phyloP scores from a whole-genome alignment of 257 asterid genomes.

The Fraxinus quadrangulata region DNA sequence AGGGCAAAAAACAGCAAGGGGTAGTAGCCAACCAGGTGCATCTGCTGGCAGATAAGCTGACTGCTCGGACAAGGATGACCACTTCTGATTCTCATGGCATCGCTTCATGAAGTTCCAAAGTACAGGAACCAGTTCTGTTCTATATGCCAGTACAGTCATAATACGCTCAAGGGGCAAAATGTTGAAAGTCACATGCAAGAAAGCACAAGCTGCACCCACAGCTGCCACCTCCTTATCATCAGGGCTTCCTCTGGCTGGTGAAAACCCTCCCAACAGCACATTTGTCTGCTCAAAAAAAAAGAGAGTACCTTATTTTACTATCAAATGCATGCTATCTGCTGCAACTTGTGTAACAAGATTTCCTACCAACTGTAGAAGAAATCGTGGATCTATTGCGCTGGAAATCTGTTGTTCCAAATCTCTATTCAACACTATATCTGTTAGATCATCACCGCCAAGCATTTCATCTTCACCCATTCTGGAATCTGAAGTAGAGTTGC shows the following conservation, averaged over 20 bases:
- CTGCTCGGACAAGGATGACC: constrained; percentile 75
- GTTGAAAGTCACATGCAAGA: constrained; percentile 75
- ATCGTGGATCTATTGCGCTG: constrained; percentile 65
- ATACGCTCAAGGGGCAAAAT: constrained; percentile 79
- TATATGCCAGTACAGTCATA: constrained; percentile 89
- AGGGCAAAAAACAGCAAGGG: constrained; percentile 93
- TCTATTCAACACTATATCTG: constrained; percentile 48
- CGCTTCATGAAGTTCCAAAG: constrained; percentile 88
- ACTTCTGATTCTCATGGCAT: constrained; percentile 71
- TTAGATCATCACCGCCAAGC: constrained; percentile 56
- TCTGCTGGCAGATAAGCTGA: constrained; percentile 69
- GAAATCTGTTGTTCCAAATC: constrained; percentile 78
- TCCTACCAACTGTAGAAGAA: constrained; percentile 83
- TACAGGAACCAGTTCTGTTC: constrained; percentile 84
- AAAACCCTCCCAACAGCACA: constrained; percentile 61
- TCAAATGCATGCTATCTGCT: constrained; percentile 14
- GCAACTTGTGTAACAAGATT: constrained; percentile 13
- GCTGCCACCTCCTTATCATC: constrained; percentile 66
- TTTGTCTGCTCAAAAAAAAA: constrained; percentile 59
- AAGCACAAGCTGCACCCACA: constrained; percentile 86
- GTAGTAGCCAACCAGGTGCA: constrained; percentile 84
- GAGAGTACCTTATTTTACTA: constrained; percentile 21
- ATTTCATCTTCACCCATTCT: constrained; percentile 72
- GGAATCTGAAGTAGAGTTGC: constrained; percentile 44
- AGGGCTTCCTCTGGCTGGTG: constrained; percentile 47